Base-by-base conservation (phyloP, 441 rosid genomes). In the Syzygium syzygioides region DNA sequence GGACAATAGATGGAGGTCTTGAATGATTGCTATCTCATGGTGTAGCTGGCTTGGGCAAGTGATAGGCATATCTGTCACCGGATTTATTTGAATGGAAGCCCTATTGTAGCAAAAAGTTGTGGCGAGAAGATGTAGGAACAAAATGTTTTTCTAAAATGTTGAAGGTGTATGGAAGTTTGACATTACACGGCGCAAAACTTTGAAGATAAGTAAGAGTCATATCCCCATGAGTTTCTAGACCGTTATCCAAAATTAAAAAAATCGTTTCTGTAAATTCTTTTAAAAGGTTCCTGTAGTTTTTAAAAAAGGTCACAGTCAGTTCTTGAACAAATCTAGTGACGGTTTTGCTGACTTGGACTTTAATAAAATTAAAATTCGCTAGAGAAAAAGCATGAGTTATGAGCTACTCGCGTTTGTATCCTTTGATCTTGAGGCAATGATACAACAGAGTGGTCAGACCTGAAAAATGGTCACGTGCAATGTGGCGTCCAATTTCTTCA, bases 371-470 rank as follows among this genome's bases (percentile, higher is more conserved):
- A 57, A 57, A 57, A 57, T 25, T 25, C 14, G 45, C 62, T 57
- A 25, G n/a, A 57, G n/a, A 57, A 57, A 25, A 57, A 57, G 62
- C 62, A 57, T 57, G 12, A 57, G 14, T 28, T 57, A 57, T 25
- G 62, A 57, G 10, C 62, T 25, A 57, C 62, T 57, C 14, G 62
- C n/a, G 26, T 4, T 25, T 25, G 62, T 25, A 11, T 57, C 62
- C 62, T 57, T 57, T 57, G 26, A 57, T 28, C 62, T 57, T 14
- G 7, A 57, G 62, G 62, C 62, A 57, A 25, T 57, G 14, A 57
- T 23, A 10, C 14, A 28, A 0, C 5, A 0, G 3, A 57, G 62
- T 25, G n/a, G 6, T 57, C 0, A 25, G 14, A 57, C 25, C n/a
- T 57, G 25, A 14, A 50, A 57, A 25, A 57, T 57, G 62, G 14